Evolutionary conservation across 2,329 filamentous ascomycete genomes (phyloP).

Genomic region (Colletotrichum orchidophilum): DNA sequence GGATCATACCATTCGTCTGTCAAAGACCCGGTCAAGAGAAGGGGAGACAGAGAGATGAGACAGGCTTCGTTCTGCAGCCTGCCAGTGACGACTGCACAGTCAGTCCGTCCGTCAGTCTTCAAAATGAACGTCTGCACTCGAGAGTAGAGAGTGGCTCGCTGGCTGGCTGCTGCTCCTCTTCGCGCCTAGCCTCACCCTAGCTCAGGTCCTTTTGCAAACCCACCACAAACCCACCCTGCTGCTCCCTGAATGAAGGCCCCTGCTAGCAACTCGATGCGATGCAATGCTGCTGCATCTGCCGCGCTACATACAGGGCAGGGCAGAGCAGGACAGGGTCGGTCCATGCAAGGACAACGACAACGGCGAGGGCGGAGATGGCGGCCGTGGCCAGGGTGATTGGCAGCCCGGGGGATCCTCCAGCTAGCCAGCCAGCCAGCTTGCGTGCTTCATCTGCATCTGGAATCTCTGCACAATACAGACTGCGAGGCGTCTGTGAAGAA

Average conservation of each 20-base stretch:
- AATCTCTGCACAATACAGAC: constrained; percentile 2
- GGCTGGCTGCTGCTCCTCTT: constrained; percentile 22
- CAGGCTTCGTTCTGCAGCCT: neutral
- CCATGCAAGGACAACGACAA: constrained; percentile 28
- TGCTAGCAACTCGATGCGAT: constrained; percentile 31
- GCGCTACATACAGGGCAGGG: constrained; percentile 34
- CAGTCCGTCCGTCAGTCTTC: constrained; percentile 2
- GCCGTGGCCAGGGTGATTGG: constrained; percentile 25
- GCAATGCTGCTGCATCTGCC: constrained; percentile 35
- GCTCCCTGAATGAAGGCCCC: constrained; percentile 2
- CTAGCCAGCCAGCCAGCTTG: constrained; percentile 12
- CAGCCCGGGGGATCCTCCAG: neutral
- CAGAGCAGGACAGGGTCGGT: constrained; percentile 28
- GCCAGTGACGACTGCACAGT: neutral
- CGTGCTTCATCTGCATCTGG: constrained; percentile 33
- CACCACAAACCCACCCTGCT: constrained; percentile 31
- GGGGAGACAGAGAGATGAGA: neutral
- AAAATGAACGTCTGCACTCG: constrained; percentile 14
- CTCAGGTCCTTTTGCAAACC: constrained; percentile 36
- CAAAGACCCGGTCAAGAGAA: neutral
- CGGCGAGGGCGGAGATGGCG: constrained; percentile 20
- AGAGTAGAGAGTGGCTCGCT: neutral
- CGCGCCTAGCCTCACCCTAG: constrained; percentile 33
- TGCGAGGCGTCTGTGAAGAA: constrained; percentile 24
- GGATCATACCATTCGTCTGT: neutral